Evolutionary conservation across 2,329 filamentous ascomycete species (phyloP).

Genomic region (Didymella arachidicola): DNA sequence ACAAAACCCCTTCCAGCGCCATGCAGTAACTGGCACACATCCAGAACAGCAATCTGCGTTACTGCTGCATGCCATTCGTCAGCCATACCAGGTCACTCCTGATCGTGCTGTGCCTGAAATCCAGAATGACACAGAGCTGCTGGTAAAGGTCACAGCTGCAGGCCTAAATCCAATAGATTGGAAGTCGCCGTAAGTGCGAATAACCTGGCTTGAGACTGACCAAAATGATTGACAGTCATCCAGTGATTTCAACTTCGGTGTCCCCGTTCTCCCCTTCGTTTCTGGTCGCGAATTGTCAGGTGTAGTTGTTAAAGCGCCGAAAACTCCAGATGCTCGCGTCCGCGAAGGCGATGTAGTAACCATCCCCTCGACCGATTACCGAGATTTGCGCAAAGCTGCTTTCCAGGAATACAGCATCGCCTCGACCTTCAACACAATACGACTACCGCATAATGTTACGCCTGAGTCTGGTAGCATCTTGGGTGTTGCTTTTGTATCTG

Average conservation of each 20-base stretch:
- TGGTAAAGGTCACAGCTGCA: constrained; percentile 70
- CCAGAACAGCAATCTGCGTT: constrained; percentile 56
- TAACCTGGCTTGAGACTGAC: not conserved
- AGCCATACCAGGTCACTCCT: constrained; percentile 58
- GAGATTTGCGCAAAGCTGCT: constrained; percentile 73
- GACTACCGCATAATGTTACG: constrained; percentile 63
- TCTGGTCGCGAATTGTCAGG: constrained; percentile 75
- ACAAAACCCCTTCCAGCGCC: constrained; percentile 24
- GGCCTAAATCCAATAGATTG: constrained; percentile 80
- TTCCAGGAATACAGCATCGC: constrained; percentile 75
- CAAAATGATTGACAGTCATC: not conserved
- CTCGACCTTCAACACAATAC: constrained; percentile 69
- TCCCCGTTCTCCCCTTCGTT: constrained; percentile 72
- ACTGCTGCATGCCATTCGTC: constrained; percentile 59
- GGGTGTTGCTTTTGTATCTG: constrained; percentile 76
- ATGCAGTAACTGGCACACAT: not conserved
- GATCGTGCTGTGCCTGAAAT: constrained; percentile 58
- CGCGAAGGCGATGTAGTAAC: constrained; percentile 55
- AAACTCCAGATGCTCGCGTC: constrained; percentile 57
- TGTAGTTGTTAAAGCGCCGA: constrained; percentile 61
- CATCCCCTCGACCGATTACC: constrained; percentile 77
- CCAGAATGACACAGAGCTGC: constrained; percentile 61
- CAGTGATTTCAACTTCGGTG: constrained; percentile 74
- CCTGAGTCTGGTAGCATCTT: constrained; percentile 67
- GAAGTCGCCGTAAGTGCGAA: constrained; percentile 69